Conservation (phyloP, 1,139 yeast genomes). For the Yamadazyma mexicana region DNA sequence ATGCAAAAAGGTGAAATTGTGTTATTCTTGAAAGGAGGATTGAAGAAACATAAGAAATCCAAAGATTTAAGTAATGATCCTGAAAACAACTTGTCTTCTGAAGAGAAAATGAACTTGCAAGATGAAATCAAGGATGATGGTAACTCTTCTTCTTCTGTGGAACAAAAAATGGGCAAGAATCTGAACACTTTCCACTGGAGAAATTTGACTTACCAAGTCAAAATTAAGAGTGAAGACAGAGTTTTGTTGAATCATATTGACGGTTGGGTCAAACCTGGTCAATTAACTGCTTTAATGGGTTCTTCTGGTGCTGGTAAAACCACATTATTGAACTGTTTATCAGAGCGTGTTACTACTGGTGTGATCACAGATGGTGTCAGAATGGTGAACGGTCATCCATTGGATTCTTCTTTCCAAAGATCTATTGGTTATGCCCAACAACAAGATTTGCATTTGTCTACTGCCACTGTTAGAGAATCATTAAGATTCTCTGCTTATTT, state of each 20-base stretch:
- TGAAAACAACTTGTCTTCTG: slow-evolving; percentile 15
- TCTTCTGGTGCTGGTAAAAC: slow-evolving; percentile 44
- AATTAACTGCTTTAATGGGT: slow-evolving; percentile 40
- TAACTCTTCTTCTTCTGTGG: slow-evolving; percentile 15
- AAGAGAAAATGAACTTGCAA: slow-evolving; percentile 21
- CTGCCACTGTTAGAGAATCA: slow-evolving; percentile 40
- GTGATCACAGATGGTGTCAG: slow-evolving; percentile 33
- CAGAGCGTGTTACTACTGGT: slow-evolving; percentile 39
- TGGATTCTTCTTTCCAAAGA: slow-evolving; percentile 39
- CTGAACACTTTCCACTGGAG: slow-evolving; percentile 44
- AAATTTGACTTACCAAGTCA: slow-evolving; percentile 42
- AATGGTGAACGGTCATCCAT: slow-evolving; percentile 36
- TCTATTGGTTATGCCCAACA: slow-evolving; percentile 45
- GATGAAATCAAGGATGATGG: slow-evolving; percentile 19
- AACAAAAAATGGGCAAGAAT: slow-evolving; percentile 8
- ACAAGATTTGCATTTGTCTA: slow-evolving; percentile 38
- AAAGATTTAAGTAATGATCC: slow-evolving; percentile 13
- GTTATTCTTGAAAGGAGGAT: slow-evolving; percentile 50
- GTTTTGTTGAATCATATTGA: slow-evolving; percentile 55
- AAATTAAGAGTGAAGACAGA: slow-evolving; percentile 41
- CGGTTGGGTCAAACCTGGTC: slow-evolving; percentile 51
- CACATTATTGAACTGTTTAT: slow-evolving; percentile 36
- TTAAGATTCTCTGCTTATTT: slow-evolving; percentile 36
- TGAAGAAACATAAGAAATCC: slow-evolving; percentile 25
- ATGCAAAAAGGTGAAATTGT: slow-evolving; percentile 83